Evolutionary conservation across 495 filamentous ascomycete species (phyloP), one percentile per base, ranked within the genome.

Genomic region (Penicillium soppii): DNA sequence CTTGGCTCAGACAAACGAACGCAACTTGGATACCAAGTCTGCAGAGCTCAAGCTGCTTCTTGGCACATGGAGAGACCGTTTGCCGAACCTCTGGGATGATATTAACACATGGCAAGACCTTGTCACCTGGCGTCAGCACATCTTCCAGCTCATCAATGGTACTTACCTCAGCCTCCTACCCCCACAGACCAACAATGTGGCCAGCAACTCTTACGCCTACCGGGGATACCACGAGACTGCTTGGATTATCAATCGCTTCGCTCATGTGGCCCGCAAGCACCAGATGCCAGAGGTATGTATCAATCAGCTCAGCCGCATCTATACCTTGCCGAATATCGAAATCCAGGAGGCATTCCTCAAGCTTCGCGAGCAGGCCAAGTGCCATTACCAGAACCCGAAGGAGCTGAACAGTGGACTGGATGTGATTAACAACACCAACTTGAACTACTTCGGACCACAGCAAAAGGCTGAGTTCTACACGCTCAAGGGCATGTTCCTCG

Each of bases 391-490:
- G 67, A 96, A 97, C 59, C 85, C 83, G 0, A 84, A 84, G 15
- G 95, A 99, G 62, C 83, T 99, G 27, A 91, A 83, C 40, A 92
- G 83, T 63, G 95, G 95, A 2, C 63, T 99, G 50, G 95, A 99
- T 67, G 95, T 99, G 6, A 99, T 99, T 59, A 97, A 99, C 69
- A 99, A 99, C 59, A 99, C 95, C 46, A 99, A 99, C 55, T 82
- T 99, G 22, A 95, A 94, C 62, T 99, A 97, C 71, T 99, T 99
- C 66, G 94, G 90, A 49, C 76, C 88, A 6, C 85, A 91, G 61
- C 95, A 99, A 65, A 97, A 97, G 69, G 95, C 95, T 5, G 95
- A 99, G 64, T 99, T 99, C 71, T 97, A 95, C 72, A 99, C 92
- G 0, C 79, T 99, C 38, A 99, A 99, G 75, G 95, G 95, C 40